Evolutionary conservation across 1,139 yeast genomes (phyloP).

Genomic region (Candida freyschussii): DNA sequence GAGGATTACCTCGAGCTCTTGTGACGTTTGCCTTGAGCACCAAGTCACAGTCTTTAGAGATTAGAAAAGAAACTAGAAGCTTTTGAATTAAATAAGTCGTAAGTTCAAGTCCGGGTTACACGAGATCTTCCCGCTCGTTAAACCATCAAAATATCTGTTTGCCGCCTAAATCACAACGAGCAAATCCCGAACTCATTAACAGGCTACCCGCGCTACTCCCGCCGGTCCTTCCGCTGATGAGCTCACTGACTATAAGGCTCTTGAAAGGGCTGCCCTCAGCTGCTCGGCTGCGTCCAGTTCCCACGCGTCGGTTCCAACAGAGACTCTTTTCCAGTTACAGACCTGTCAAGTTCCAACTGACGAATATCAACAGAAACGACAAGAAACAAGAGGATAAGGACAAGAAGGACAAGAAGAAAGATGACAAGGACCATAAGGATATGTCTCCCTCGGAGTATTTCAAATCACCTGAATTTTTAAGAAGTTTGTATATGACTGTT

Average conservation of each 20-base stretch:
- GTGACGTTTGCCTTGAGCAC: too few relatives aligned
- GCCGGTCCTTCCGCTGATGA: neutral
- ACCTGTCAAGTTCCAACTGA: neutral
- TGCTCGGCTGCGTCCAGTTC: too few relatives aligned
- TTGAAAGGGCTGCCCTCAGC: too few relatives aligned
- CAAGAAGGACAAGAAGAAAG: constrained; percentile 15
- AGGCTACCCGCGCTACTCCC: neutral
- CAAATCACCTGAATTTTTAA: constrained; percentile 36
- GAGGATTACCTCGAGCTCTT: constrained; percentile 8
- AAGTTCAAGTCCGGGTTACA: too few relatives aligned
- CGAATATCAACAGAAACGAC: constrained; percentile 6
- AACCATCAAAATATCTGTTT: neutral
- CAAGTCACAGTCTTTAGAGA: neutral
- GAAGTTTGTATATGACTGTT: constrained; percentile 32
- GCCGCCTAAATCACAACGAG: too few relatives aligned
- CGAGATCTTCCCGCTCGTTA: neutral
- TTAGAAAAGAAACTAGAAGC: neutral
- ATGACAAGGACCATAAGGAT: constrained; percentile 26
- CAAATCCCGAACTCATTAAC: neutral
- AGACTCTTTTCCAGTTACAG: constrained; percentile 5
- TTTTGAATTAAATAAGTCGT: too few relatives aligned
- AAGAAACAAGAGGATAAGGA: constrained; percentile 11
- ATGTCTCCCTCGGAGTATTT: constrained; percentile 32
- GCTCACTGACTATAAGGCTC: neutral
- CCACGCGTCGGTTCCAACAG: constrained; percentile 1